Base-by-base conservation (phyloP, 768 basidiomycete genomes). In the Hygrophorus russula region DNA sequence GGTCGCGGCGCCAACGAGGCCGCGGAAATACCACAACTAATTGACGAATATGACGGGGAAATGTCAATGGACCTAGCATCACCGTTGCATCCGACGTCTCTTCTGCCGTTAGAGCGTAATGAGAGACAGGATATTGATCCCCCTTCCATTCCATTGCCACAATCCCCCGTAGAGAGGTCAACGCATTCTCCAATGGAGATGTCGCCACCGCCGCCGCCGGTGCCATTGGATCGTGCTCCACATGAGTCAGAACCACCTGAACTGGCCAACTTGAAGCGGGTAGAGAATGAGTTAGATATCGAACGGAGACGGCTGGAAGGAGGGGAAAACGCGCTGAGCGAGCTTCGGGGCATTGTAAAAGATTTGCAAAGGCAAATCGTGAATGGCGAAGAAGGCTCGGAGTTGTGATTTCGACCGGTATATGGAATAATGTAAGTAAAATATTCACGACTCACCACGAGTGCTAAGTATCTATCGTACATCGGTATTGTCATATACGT, bases 31-130 rank as follows among this genome's bases (percentile, higher is more conserved):
- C 20, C 5, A 27, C 14, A 13, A 8, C 34, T 59, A 1, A 49
- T 67, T 3, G 69, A 66, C 8, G 56, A 52, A 9, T 50, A 61
- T 12, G 61, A 66, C 27, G 57, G 61, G 6, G 69, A 71, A 41
- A 56, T 64, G 42, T 68, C 67, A 4, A 74, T 76, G 74, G 72
- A 73, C 36, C 65, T 76, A 4, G 72, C 65, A 3, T 71, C 72
- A 5, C 72, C 74, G n/a, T 55, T 75, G 9, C 41, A 62, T 38
- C 69, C 69, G 11, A 66, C 54, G 10, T 47, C 53, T n/a, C 33
- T 57, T 13, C 44, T 51, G 8, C 43, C 59, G 15, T 33, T 39
- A n/a, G 39, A 32, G 18, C 34, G 28, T 11, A 29, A 40, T 14
- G 32, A 35, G 18, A 47, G 20, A 30, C 33, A 18, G n/a, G 28